A percentile compares a stretch with the other conserved stretches of the same genome.
These are phyloP conservation scores for Rhododendron molle DNA, from an alignment of 148 eudicot genomes.

Conservation along the genomic window DNA sequence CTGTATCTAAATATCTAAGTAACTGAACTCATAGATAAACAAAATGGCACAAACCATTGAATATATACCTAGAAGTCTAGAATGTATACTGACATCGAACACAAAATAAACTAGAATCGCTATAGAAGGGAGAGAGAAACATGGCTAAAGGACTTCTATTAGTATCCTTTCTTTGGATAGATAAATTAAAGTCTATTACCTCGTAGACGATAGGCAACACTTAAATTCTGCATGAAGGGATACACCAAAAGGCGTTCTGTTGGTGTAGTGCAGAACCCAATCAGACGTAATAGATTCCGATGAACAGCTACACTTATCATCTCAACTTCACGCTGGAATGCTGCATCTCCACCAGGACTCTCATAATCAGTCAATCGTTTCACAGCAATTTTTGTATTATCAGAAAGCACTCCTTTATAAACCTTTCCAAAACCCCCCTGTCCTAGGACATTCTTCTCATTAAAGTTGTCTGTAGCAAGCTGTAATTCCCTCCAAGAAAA, in stretches of 20 bases:
- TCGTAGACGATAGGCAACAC: conserved; percentile 88
- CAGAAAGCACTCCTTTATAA: conserved; percentile 78
- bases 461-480: conserved; percentile 89
- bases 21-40: too few species aligned
- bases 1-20: too few species aligned
- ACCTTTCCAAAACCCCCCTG: conserved; percentile 99
- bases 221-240: conserved; percentile 92
- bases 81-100: background rate
- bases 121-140: background rate
- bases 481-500: conserved; percentile 92
- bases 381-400: conserved; percentile 85
- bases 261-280: conserved; percentile 96
- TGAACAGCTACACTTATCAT: conserved; percentile 99
- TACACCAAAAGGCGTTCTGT: conserved; percentile 97
- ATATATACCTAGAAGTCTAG: background rate
- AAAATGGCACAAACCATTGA: background rate
- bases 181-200: conserved; percentile 4
- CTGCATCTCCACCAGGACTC: conserved; percentile 92
- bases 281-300: conserved; percentile 75
- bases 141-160: background rate
- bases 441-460: conserved; percentile 89
- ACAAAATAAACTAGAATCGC: background rate
- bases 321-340: conserved; percentile 97
- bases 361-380: conserved; percentile 79
- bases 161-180: background rate